Evolutionary conservation across 768 basidiomycete species (phyloP), one percentile per base, ranked within the genome.

Genomic region (Pleurotus djamor): DNA sequence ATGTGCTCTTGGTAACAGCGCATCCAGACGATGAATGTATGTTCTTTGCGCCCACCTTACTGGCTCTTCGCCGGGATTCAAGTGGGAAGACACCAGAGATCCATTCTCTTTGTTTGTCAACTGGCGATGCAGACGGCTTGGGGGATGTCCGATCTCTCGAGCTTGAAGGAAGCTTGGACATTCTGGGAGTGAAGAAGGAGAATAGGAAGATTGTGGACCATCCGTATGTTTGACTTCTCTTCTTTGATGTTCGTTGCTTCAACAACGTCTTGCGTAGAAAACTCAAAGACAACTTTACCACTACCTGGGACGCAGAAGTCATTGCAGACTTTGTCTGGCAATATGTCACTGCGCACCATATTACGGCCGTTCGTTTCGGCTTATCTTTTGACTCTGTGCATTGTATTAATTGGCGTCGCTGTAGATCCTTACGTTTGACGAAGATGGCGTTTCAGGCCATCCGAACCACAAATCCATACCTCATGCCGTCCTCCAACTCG

Each of bases 21-120:
- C 95, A 98, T 69, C 95, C 95, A 2, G 95, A 97, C 68, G 95
- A 98, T 69, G 95, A 97, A 74, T 87, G 86, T 69, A 83, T 96
- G 81, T 98, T 98, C 79, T 98, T 98, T 70, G 86, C 87, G 3
- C 95, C 95, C 0, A 94, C 92, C 0, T 70, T 96, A 12, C 73
- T 88, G 34, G 78, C 82, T 2, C 52, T 67, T 52, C 54, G 61
- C 60, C 16, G 65, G 45, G 55, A 43, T 17, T 48, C n/a, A 37
- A 28, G 14, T 33, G 37, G 3, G 33, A 36, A 28, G 48, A 4
- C 17, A 37, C 60, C 62, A 58, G 72, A 81, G 17, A 67, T 90
- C 0, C 83, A 76, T 63, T 89, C 83, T 0, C 67, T 96, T 14
- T 94, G 92, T 60, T 67, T 98, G 57, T 94, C 92, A 4, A 76